Base-by-base conservation (phyloP, 2,329 filamentous ascomycete species). In the Aspergillus hortae region DNA sequence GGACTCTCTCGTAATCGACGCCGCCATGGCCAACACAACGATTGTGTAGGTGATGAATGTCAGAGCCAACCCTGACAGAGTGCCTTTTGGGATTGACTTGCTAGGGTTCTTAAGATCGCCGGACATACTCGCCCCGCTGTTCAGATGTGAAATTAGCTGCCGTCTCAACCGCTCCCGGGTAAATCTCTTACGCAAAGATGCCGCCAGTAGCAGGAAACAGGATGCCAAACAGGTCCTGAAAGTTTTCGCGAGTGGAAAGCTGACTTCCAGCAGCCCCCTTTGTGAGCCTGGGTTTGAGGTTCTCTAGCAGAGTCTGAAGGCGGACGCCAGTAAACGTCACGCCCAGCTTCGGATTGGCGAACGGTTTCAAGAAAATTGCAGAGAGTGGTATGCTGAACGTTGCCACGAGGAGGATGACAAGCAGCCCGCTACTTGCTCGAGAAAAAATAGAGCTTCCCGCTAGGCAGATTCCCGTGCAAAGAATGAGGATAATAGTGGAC, bases 301-400 rank as follows among this genome's bases (percentile, higher is more conserved):
- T 95, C n/a, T 80, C 80, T 45, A 79, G 74, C 38, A 95, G 77
- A 0, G 90, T 95, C 14, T 80, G 72, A 46, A 86, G 62, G 51
- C 84, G 88, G n/a, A 87, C 70, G 1, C 90, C 91, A 0, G 90
- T 95, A 61, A 92, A 95, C 38, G 88, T 77, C 46, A 94, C 83
- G 0, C 84, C 83, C 33, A 84, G 72, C 38, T 74, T 74, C 2
- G 77, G 73, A 56, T 86, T 82, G 52, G 76, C 74, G 61, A 94
- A 95, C 0, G 90, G 88, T 9, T 76, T 69, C 60, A 82, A 78
- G 32, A 90, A 73, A 2, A 90, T 59, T 12, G 87, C 82, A n/a
- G 90, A 95, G 12, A 92, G 61, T 0, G 90, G 90, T 53, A 95
- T 92, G 66, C 89, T 94, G 56, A 90, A 77, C 9, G 89, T 90